These are phyloP conservation scores for Fusarium lyarnte DNA, from an alignment of 2,329 filamentous ascomycete species.

Conservation along the genomic window DNA sequence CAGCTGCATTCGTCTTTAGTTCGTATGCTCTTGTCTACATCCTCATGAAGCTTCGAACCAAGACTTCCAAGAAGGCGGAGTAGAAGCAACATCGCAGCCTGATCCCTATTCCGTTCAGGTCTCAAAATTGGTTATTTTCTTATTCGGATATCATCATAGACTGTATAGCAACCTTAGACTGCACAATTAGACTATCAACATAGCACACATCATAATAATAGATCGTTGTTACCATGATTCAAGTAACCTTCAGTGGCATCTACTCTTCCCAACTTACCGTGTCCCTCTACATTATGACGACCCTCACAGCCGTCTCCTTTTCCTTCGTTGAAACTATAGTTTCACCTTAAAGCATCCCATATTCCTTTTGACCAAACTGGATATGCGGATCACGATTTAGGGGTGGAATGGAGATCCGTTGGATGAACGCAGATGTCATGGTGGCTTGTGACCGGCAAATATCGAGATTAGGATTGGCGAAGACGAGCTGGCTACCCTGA, in stretches of 20 bases:
- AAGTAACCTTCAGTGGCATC: not conserved
- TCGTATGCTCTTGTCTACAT: conserved; percentile 60
- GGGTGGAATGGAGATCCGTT: not conserved
- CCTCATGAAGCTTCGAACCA: conserved; percentile 60
- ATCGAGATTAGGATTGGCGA: too few relatives aligned
- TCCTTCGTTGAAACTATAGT: too few relatives aligned
- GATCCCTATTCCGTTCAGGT: not conserved
- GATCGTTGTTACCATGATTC: not conserved
- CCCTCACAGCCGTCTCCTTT: not conserved
- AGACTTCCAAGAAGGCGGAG: conserved; percentile 59
- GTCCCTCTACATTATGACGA: not conserved
- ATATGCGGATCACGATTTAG: not conserved
- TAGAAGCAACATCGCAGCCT: not conserved
- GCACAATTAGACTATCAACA: not conserved
- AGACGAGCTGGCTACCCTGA: not conserved
- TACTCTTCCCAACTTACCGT: too few relatives aligned
- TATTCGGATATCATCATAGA: not conserved
- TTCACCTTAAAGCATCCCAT: too few relatives aligned
- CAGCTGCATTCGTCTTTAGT: conserved; percentile 63
- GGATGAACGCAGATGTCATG: accelerated
- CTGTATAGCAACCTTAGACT: not conserved
- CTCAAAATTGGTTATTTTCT: not conserved
- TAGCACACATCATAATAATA: not conserved
- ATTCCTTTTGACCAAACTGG: not conserved
- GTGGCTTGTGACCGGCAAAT: not conserved